Evolutionary conservation across 2,329 filamentous ascomycete species (phyloP).

Genomic region (Fusarium anguioides): DNA sequence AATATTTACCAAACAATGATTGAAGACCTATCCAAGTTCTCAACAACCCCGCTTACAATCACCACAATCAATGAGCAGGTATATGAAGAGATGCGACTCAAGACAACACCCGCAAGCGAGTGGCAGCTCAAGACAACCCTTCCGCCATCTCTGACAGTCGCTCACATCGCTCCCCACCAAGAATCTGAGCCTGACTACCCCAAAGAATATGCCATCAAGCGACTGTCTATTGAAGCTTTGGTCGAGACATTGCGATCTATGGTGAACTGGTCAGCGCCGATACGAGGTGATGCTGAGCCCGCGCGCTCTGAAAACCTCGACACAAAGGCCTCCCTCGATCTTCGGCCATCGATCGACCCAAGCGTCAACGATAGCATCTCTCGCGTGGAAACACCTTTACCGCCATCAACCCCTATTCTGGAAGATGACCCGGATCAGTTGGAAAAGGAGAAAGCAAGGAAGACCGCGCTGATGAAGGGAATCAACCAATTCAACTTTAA

Average conservation of each 20-base stretch:
- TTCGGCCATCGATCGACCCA: conserved; percentile 76
- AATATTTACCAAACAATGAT: conserved; percentile 98
- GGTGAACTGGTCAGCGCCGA: conserved; percentile 85
- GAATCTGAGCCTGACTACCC: conserved; percentile 79
- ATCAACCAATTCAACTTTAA: conserved; percentile 98
- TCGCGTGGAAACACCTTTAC: conserved; percentile 67
- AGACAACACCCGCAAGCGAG: conserved; percentile 70
- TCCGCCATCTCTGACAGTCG: conserved; percentile 85
- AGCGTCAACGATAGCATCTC: conserved; percentile 69
- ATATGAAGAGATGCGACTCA: conserved; percentile 82
- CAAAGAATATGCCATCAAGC: conserved; percentile 90
- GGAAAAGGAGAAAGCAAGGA: conserved; percentile 94
- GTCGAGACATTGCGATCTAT: conserved; percentile 90
- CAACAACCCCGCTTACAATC: conserved; percentile 80
- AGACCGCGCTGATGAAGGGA: conserved; percentile 90
- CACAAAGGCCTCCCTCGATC: conserved; percentile 53
- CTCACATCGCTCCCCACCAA: conserved; percentile 71
- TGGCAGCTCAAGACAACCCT: conserved; percentile 90
- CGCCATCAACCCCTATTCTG: conserved; percentile 73
- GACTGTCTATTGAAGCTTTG: conserved; percentile 86
- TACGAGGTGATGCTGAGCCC: conserved; percentile 65
- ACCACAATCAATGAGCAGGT: conserved; percentile 83
- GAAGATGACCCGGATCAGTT: conserved; percentile 94
- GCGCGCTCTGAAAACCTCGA: conserved; percentile 49
- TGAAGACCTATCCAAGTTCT: conserved; percentile 90